These are phyloP conservation scores for Solanum appendiculatum DNA, from an alignment of 257 asterid genomes.

Conservation along the genomic window DNA sequence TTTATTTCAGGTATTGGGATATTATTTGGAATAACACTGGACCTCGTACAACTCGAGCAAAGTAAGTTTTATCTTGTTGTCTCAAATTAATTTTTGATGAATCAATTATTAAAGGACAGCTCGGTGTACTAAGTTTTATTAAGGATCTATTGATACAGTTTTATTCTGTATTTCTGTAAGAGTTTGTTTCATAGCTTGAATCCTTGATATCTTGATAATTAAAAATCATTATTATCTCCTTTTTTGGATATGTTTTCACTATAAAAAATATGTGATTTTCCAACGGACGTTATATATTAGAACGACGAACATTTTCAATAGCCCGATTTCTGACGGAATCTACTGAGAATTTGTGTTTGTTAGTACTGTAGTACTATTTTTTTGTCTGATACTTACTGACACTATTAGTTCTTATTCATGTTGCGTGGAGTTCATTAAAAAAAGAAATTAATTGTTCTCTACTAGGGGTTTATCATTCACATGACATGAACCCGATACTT, in stretches of 20 bases:
- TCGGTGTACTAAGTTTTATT: neutral
- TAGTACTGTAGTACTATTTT: neutral
- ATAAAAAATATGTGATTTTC: neutral
- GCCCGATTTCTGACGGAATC: neutral
- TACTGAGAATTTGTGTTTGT: neutral
- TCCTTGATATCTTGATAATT: neutral
- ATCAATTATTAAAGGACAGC: neutral
- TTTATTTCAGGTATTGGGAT: constrained; percentile 42
- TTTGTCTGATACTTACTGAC: neutral
- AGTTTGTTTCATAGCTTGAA: neutral
- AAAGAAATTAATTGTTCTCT: neutral
- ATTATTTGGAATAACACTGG: constrained; percentile 31
- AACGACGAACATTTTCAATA: neutral
- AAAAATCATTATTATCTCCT: neutral
- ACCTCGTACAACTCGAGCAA: neutral
- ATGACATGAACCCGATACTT: neutral
- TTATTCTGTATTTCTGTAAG: accelerated
- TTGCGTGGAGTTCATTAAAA: neutral
- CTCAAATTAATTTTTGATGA: neutral
- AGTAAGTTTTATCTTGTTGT: constrained; percentile 4
- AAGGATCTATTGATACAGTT: neutral
- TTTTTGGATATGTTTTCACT: neutral
- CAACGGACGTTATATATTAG: neutral
- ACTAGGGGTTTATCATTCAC: neutral
- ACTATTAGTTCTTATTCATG: neutral